These are phyloP conservation scores for Antitrichia curtipendula DNA, from an alignment of 225 moss, liverwort and hornwort species.

Conservation along the genomic window DNA sequence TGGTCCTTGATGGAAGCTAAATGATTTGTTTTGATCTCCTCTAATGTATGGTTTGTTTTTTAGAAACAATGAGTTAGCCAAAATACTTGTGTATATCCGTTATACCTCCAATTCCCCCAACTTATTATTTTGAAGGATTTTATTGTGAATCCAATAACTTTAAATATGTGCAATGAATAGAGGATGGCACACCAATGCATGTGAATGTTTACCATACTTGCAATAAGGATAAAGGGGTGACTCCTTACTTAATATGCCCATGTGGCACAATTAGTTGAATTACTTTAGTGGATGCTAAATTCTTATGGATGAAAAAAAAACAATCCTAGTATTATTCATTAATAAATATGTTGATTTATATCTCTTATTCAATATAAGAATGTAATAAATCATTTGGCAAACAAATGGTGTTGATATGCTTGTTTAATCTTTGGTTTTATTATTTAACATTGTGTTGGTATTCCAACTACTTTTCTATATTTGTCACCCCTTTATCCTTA, in stretches of 20 bases:
- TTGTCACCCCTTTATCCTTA: no score
- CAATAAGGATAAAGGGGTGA: no score
- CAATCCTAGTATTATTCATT: neutral
- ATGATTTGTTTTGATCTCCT: neutral
- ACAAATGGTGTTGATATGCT: neutral
- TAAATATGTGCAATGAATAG: neutral
- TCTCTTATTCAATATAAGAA: neutral
- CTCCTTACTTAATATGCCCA: neutral
- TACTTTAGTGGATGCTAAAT: no score
- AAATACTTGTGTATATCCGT: neutral
- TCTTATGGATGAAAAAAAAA: neutral
- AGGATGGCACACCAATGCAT: no score
- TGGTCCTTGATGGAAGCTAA: rapidly evolving
- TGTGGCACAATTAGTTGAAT: neutral
- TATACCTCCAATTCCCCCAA: neutral
- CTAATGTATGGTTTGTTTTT: neutral
- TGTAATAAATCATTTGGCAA: neutral
- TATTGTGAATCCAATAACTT: neutral
- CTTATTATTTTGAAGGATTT: neutral
- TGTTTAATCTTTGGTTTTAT: neutral
- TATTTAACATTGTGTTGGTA: neutral
- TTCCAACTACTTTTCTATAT: no score
- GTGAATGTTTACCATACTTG: neutral
- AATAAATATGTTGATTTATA: neutral
- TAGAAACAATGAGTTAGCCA: neutral